Conservation (phyloP, 148 eudicot species). For the Rhododendron mucronatum region DNA sequence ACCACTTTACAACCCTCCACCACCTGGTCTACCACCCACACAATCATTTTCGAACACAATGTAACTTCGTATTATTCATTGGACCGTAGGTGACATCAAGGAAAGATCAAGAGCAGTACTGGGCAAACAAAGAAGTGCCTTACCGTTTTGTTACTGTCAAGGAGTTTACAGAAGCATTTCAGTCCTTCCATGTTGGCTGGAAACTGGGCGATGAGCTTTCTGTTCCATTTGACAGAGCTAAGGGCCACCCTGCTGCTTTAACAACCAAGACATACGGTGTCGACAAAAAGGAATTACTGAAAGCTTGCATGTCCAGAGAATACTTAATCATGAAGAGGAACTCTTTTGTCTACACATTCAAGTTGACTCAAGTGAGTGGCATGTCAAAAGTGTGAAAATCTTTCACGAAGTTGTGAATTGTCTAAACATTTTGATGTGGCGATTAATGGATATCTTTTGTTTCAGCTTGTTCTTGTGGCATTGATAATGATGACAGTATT, state of each 20-base stretch:
- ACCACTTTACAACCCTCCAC: background rate
- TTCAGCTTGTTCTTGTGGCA: slow-evolving; percentile 28
- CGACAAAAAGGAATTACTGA: slow-evolving; percentile 24
- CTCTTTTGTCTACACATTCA: slow-evolving; percentile 34
- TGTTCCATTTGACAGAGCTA: slow-evolving; percentile 25
- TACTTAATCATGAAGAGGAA: slow-evolving; percentile 39
- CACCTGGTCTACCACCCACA: background rate
- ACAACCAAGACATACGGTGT: slow-evolving; percentile 32
- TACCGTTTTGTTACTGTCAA: slow-evolving; percentile 22
- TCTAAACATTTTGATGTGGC: background rate
- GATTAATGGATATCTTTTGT: background rate
- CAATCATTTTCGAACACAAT: background rate
- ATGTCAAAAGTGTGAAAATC: background rate
- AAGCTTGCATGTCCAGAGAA: slow-evolving; percentile 37
- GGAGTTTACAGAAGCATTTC: slow-evolving; percentile 34
- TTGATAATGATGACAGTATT: slow-evolving; percentile 28
- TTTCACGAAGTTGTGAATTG: background rate
- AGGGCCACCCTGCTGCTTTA: slow-evolving; percentile 33
- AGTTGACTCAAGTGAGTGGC: slow-evolving; percentile 37
- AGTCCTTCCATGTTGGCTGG: slow-evolving; percentile 30
- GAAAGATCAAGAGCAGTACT: slow-evolving; percentile 48
- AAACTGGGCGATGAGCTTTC: slow-evolving; percentile 21
- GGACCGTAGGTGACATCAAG: slow-evolving; percentile 37
- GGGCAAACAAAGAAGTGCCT: slow-evolving; percentile 23
- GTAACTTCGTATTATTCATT: background rate